Percentiles rank a stretch among this genome's conserved stretches.
These are phyloP conservation scores for Talaromyces verruculosus DNA, from an alignment of 2,329 filamentous ascomycete species.

Conservation along the genomic window DNA sequence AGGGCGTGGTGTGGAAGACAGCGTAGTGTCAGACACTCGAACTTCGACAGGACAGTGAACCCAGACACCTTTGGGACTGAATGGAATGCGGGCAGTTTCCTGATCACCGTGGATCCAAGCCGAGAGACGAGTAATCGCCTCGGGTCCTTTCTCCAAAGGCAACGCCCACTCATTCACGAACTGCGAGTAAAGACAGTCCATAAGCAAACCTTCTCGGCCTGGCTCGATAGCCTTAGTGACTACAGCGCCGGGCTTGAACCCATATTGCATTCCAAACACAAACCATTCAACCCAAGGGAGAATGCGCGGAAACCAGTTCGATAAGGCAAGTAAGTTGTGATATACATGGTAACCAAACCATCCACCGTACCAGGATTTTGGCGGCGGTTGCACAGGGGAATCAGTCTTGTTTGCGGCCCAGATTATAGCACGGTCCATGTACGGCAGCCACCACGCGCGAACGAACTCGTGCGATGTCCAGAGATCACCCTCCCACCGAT, in stretches of 20 bases:
- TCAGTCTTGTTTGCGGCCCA: slow-evolving; percentile 84
- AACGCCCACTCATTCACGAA: slow-evolving; percentile 98
- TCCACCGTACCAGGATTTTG: slow-evolving; percentile 76
- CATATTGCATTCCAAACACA: slow-evolving; percentile 96
- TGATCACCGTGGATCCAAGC: slow-evolving; percentile 80
- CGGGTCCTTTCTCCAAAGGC: slow-evolving; percentile 79
- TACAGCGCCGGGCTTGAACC: slow-evolving; percentile 68
- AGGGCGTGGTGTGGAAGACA: slow-evolving; percentile 53
- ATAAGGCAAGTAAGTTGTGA: slow-evolving; percentile 81
- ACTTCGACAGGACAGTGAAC: slow-evolving; percentile 92
- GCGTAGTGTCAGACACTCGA: slow-evolving; percentile 71
- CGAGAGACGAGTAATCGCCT: slow-evolving; percentile 77
- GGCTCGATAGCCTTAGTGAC: slow-evolving; percentile 75
- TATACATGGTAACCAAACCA: slow-evolving; percentile 83
- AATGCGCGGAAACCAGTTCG: slow-evolving; percentile 73
- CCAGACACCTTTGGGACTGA: slow-evolving; percentile 74
- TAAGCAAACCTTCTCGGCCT: slow-evolving; percentile 75
- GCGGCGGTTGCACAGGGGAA: slow-evolving; percentile 59
- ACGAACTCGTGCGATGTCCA: slow-evolving; percentile 89
- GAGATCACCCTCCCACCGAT: slow-evolving; percentile 68
- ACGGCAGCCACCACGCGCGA: slow-evolving; percentile 96
- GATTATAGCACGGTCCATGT: slow-evolving; percentile 80
- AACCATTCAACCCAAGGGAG: slow-evolving; percentile 93
- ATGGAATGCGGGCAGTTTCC: slow-evolving; percentile 72
- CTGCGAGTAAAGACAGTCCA: slow-evolving; percentile 98